A percentile compares a stretch with the other conserved stretches of the same genome.
These are phyloP conservation scores for Camellia japonica DNA, from an alignment of 148 eudicot genomes.

Conservation along the genomic window DNA sequence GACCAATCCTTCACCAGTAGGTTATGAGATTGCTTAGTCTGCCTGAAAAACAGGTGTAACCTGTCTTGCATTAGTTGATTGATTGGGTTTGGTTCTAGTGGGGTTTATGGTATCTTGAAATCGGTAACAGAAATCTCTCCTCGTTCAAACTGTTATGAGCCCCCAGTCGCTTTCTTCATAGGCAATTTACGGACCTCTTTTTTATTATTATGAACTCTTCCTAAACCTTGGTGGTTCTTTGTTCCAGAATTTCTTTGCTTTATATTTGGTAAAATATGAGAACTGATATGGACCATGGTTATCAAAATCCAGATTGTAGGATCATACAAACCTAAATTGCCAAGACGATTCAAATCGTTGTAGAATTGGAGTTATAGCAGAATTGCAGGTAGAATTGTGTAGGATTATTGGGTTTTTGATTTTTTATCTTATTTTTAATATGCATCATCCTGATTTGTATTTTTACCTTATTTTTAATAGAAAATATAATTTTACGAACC, in stretches of 20 bases:
- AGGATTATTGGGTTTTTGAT: too few relatives aligned
- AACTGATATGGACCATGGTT: not conserved
- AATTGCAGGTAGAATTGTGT: too few relatives aligned
- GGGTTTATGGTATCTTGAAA: not conserved
- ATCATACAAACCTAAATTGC: too few relatives aligned
- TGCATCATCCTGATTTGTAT: too few relatives aligned
- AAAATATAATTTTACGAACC: too few relatives aligned
- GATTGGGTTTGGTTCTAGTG: not conserved
- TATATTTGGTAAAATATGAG: not conserved
- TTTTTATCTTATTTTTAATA: too few relatives aligned
- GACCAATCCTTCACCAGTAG: too few relatives aligned
- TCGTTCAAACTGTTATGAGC: not conserved
- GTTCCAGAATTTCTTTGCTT: not conserved
- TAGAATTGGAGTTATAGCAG: too few relatives aligned
- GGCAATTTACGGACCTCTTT: not conserved
- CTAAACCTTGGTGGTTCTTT: not conserved
- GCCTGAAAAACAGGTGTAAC: not conserved
- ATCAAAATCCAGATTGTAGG: too few relatives aligned
- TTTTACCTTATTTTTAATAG: too few relatives aligned
- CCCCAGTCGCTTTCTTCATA: not conserved
- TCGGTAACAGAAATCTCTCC: not conserved
- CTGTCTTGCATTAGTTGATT: not conserved
- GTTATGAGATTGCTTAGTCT: not conserved
- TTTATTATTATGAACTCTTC: not conserved
- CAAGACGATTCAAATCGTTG: too few relatives aligned